Conservation (phyloP, 2,329 filamentous ascomycete species). For the Catunica adiposa region DNA sequence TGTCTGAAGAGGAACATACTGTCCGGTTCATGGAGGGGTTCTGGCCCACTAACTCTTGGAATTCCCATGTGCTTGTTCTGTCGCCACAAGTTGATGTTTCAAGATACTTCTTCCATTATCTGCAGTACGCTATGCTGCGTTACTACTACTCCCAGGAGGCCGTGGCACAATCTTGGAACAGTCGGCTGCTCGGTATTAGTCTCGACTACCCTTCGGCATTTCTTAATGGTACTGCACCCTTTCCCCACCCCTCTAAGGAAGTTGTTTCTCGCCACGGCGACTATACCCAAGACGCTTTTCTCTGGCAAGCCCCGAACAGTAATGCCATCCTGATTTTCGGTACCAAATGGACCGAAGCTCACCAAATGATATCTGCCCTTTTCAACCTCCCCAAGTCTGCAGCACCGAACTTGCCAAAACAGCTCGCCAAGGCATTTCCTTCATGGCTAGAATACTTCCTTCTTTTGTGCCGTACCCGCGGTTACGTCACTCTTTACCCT, state of each 20-base stretch:
- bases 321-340: conserved; percentile 72
- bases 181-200: conserved; percentile 58
- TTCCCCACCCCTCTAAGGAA: conserved; percentile 27
- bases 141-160: conserved; percentile 51
- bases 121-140: conserved; percentile 62
- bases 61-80: conserved; percentile 68
- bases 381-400: conserved; percentile 19
- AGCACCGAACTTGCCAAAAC: conserved; percentile 27
- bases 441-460: conserved; percentile 66
- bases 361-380: conserved; percentile 56
- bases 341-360: conserved; percentile 72
- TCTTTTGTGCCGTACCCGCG: conserved; percentile 57
- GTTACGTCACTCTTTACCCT: conserved; percentile 70
- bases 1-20: conserved; percentile 54
- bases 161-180: conserved; percentile 29
- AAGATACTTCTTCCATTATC: conserved; percentile 68
- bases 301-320: conserved; percentile 74
- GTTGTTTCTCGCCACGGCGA: conserved; percentile 22
- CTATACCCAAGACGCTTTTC: conserved; percentile 35
- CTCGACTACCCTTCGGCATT: conserved; percentile 54
- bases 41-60: conserved; percentile 49
- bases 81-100: conserved; percentile 69
- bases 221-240: conserved; percentile 41
- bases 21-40: conserved; percentile 71
- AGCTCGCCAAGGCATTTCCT: conserved; percentile 51